phyloP scores from a whole-genome alignment of 768 basidiomycete genomes.

The Suillus paluster region DNA sequence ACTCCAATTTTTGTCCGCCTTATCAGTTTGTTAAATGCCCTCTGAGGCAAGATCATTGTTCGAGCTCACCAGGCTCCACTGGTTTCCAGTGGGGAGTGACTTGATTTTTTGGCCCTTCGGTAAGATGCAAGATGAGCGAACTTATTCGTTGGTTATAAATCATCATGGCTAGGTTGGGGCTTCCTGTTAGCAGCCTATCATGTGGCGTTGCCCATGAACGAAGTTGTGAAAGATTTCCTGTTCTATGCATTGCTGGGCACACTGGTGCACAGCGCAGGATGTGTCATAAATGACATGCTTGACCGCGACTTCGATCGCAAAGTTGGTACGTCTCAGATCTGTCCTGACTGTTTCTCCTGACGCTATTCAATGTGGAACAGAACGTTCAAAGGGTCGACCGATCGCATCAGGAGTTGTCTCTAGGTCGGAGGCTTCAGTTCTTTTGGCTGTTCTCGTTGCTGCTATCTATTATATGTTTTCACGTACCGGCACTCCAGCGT shows the following conservation, averaged over 20 bases:
- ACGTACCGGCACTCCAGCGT: not conserved
- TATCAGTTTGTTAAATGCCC: not conserved
- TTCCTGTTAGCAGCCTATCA: not conserved
- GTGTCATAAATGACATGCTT: conserved; percentile 59
- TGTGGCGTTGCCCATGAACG: not conserved
- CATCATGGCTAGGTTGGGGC: not conserved
- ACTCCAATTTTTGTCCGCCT: not conserved
- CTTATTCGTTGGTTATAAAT: not conserved
- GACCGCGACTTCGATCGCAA: conserved; percentile 55
- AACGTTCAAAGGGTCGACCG: not conserved
- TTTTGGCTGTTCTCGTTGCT: not conserved
- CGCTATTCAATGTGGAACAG: not conserved
- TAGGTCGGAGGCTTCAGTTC: not conserved
- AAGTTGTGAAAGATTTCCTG: not conserved
- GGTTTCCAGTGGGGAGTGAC: not conserved
- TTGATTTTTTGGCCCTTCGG: not conserved
- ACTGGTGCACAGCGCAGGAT: conserved; percentile 49
- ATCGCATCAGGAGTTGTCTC: not conserved
- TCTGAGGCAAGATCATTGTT: not conserved
- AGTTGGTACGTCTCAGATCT: conserved; percentile 44
- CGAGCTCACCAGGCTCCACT: not conserved
- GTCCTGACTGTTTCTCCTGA: not conserved
- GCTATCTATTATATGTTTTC: not conserved
- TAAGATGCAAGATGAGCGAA: not conserved
- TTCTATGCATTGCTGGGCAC: conserved; percentile 3